A percentile compares a stretch with the other conserved stretches of the same genome.
Conservation (phyloP, 1,284 basidiomycete genomes). For the Austropuccinia psidii region DNA sequence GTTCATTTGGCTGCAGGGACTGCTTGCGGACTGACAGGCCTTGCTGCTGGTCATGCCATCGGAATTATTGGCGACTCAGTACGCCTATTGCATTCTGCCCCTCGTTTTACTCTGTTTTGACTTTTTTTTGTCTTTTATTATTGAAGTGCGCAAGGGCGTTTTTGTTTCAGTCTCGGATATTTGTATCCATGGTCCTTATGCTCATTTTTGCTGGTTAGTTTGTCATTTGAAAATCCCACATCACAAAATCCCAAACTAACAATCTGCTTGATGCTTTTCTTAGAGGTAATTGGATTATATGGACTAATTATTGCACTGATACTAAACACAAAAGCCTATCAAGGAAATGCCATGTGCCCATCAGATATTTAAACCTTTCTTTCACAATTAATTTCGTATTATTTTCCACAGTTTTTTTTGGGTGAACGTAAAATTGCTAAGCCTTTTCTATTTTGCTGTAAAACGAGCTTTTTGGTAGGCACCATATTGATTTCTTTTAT, state of each 20-base stretch:
- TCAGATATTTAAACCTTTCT: neutral
- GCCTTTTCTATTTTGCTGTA: no score
- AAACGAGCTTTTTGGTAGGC: no score
- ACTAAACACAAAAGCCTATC: slow-evolving; percentile 50
- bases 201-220: slow-evolving; percentile 37
- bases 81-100: slow-evolving; percentile 45
- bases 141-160: slow-evolving; percentile 32
- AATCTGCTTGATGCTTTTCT: slow-evolving; percentile 41
- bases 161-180: slow-evolving; percentile 35
- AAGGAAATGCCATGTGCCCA: slow-evolving; percentile 29
- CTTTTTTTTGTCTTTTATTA: neutral
- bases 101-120: slow-evolving; percentile 41
- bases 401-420: no score
- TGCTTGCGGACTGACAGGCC: slow-evolving; percentile 47
- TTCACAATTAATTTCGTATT: no score
- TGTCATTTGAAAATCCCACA: neutral
- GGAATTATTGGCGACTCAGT: slow-evolving; percentile 48
- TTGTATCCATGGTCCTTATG: slow-evolving; percentile 38
- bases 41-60: slow-evolving; percentile 48
- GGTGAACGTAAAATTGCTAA: no score
- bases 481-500: no score
- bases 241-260: neutral
- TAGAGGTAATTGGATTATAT: slow-evolving; percentile 53
- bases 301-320: slow-evolving; percentile 55
- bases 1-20: slow-evolving; percentile 49